Conservation (phyloP, 2,329 filamentous ascomycete species). For the Sclerotinia glacialis region DNA sequence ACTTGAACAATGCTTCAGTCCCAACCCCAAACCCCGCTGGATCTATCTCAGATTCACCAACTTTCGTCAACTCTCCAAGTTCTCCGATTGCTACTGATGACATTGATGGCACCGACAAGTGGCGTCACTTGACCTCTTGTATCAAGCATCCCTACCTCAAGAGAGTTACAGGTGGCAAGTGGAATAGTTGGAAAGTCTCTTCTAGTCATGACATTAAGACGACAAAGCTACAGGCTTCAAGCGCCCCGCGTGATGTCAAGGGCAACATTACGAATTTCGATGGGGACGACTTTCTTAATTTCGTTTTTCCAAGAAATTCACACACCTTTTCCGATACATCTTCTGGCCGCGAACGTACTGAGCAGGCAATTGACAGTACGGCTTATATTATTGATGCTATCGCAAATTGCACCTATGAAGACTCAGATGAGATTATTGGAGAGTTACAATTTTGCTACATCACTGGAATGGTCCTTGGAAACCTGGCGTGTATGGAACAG, state of each 20-base stretch:
- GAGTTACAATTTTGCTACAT: constrained; percentile 61
- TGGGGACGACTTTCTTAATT: constrained; percentile 47
- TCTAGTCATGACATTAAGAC: constrained; percentile 50
- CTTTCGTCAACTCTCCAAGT: background rate
- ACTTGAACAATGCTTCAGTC: constrained; percentile 21
- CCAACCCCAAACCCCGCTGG: background rate
- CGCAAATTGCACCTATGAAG: constrained; percentile 37
- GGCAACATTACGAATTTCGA: constrained; percentile 41
- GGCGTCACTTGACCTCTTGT: constrained; percentile 51
- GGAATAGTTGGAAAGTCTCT: constrained; percentile 51
- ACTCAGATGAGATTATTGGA: constrained; percentile 49
- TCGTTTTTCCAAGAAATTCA: constrained; percentile 46
- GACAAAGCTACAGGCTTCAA: constrained; percentile 2
- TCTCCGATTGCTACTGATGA: constrained; percentile 27
- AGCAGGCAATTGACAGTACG: constrained; percentile 50
- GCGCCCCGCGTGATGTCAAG: constrained; percentile 12
- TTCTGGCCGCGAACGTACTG: constrained; percentile 42
- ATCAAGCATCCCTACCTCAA: constrained; percentile 48
- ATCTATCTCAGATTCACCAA: background rate
- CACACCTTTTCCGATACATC: constrained; percentile 44
- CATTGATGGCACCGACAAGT: constrained; percentile 43
- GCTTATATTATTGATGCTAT: constrained; percentile 47
- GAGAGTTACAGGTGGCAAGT: constrained; percentile 47
- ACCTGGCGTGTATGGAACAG: constrained; percentile 58
- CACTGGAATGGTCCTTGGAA: constrained; percentile 56